Evolutionary conservation across 768 basidiomycete genomes (phyloP).

Genomic region (Daedaleopsis nitida): DNA sequence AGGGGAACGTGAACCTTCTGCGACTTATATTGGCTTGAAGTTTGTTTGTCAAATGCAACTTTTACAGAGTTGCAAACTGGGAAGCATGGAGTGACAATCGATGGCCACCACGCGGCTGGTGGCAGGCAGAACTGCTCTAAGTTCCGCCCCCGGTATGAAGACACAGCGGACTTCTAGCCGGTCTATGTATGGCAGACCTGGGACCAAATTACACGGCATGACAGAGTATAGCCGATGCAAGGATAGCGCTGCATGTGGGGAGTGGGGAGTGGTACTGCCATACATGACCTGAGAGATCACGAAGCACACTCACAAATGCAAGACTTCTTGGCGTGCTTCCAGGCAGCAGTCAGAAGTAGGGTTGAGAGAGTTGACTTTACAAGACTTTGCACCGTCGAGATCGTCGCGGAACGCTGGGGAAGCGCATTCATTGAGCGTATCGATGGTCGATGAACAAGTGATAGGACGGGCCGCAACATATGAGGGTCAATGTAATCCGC

Average conservation of each 20-base stretch:
- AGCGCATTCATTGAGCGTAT: background rate
- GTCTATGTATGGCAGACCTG: background rate
- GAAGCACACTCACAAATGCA: background rate
- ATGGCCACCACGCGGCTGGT: background rate
- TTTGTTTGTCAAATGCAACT: background rate
- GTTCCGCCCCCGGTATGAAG: background rate
- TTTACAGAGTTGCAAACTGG: background rate
- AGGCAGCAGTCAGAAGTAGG: background rate
- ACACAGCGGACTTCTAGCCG: background rate
- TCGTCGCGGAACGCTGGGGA: background rate
- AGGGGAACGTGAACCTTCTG: background rate
- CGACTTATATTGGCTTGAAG: background rate
- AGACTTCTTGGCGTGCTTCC: background rate
- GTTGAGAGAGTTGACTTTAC: too few species aligned
- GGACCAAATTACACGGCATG: background rate
- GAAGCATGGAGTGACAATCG: background rate
- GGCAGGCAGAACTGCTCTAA: background rate
- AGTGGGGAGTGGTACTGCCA: background rate
- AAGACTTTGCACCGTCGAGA: background rate
- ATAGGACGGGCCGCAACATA: background rate
- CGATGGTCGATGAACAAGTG: background rate
- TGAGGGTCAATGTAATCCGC: too few species aligned
- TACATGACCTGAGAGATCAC: background rate
- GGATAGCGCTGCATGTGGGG: background rate
- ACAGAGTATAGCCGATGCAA: background rate